These are phyloP conservation scores for Castanea mollissima DNA, from an alignment of 306 rosid species.

Conservation along the genomic window DNA sequence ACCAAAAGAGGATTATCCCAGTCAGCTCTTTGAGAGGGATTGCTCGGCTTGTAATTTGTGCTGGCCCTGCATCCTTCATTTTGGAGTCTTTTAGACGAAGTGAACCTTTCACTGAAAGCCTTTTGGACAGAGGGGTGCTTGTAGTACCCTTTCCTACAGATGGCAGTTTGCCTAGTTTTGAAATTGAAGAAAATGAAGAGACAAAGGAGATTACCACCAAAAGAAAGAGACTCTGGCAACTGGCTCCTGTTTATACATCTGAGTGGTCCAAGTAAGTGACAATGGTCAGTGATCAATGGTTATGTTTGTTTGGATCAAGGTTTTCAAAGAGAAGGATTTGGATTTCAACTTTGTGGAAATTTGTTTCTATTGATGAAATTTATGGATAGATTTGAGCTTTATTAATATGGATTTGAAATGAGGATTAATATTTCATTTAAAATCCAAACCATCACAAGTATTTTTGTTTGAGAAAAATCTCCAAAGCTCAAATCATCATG, in stretches of 20 bases:
- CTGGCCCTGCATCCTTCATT: constrained; percentile 70
- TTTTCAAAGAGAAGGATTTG: too few relatives aligned
- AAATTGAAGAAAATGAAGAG: constrained; percentile 65
- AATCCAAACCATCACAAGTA: too few relatives aligned
- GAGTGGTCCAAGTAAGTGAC: constrained; percentile 81
- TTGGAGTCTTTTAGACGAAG: constrained; percentile 68
- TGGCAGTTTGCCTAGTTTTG: constrained; percentile 55
- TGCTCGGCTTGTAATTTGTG: constrained; percentile 87
- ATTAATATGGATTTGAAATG: too few relatives aligned
- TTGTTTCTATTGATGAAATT: too few relatives aligned
- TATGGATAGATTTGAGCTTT: too few relatives aligned
- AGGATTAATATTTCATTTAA: neutral
- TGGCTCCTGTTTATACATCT: constrained; percentile 48
- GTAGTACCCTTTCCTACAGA: constrained; percentile 75
- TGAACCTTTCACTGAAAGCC: constrained; percentile 68
- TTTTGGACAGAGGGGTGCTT: constrained; percentile 86
- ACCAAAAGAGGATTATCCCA: constrained; percentile 60
- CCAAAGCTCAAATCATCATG: too few relatives aligned
- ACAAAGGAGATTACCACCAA: constrained; percentile 37
- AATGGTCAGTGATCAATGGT: neutral
- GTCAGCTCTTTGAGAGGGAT: constrained; percentile 69
- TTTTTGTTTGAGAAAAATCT: too few relatives aligned
- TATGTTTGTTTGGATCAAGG: too few relatives aligned
- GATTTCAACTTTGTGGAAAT: too few relatives aligned
- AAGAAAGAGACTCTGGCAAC: constrained; percentile 91